phyloP scores from a whole-genome alignment of 768 basidiomycete species.

The Fibroporia radiculosa region DNA sequence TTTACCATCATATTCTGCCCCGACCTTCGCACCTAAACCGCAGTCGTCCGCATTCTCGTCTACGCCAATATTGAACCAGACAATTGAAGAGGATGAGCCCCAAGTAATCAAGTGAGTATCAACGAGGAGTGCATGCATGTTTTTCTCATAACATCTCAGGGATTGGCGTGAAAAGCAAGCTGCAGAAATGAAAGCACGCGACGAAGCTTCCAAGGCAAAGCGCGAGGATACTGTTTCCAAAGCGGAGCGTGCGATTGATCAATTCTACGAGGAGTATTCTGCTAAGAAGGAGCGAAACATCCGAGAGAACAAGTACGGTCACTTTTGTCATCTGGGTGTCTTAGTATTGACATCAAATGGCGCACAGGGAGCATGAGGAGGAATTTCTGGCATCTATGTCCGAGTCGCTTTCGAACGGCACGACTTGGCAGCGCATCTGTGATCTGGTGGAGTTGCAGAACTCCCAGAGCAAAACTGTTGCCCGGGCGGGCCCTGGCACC shows the following conservation, averaged over 20 bases:
- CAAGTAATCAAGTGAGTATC: conserved; percentile 73
- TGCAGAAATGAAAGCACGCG: conserved; percentile 74
- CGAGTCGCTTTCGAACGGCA: conserved; percentile 76
- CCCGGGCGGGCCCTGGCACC: conserved; percentile 78
- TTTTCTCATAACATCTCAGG: conserved; percentile 29
- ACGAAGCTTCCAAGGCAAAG: conserved; percentile 68
- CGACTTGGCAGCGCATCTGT: conserved; percentile 94
- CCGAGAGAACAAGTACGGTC: conserved; percentile 93
- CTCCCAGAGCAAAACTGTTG: conserved; percentile 94
- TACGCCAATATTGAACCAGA: conserved; percentile 67
- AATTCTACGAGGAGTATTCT: conserved; percentile 85
- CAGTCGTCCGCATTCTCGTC: conserved; percentile 63
- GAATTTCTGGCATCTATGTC: conserved; percentile 68
- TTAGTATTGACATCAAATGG: background rate
- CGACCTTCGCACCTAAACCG: conserved; percentile 70
- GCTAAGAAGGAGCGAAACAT: conserved; percentile 86
- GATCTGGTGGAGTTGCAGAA: conserved; percentile 83
- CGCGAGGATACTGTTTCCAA: conserved; percentile 77
- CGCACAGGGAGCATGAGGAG: conserved; percentile 74
- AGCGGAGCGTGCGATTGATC: conserved; percentile 82
- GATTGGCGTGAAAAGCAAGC: conserved; percentile 86
- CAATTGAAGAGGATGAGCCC: conserved; percentile 71
- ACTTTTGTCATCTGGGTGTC: conserved; percentile 9
- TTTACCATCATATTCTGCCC: conserved; percentile 33
- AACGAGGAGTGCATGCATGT: background rate